These are phyloP conservation scores for Bocquillonia castaneifolia DNA, from an alignment of 441 rosid species.

Conservation along the genomic window DNA sequence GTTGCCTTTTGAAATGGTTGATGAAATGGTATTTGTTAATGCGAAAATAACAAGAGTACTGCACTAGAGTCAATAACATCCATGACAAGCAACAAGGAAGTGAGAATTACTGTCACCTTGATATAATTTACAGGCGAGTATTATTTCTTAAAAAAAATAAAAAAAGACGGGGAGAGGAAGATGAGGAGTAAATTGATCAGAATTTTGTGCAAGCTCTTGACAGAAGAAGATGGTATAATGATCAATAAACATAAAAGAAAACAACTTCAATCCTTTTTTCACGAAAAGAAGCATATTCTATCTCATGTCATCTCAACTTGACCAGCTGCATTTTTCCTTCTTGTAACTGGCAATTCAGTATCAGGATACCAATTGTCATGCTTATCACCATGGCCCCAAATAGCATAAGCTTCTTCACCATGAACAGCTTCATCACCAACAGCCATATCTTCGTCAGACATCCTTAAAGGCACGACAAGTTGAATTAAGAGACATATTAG, in stretches of 20 bases:
- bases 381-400: constrained; percentile 33
- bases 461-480: constrained; percentile 39
- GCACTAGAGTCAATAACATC: too few relatives aligned
- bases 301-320: constrained; percentile 17
- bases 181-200: too few relatives aligned
- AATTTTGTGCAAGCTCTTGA: too few relatives aligned
- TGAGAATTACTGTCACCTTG: too few relatives aligned
- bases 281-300: neutral
- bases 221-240: too few relatives aligned
- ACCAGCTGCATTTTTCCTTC: constrained; percentile 1
- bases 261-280: neutral
- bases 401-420: constrained; percentile 49
- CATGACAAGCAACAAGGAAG: too few relatives aligned
- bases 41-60: too few relatives aligned
- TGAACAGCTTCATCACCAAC: constrained; percentile 52
- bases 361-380: constrained; percentile 17
- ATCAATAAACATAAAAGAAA: neutral
- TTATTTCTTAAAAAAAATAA: too few relatives aligned
- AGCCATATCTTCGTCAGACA: constrained; percentile 55
- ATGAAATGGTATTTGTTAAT: too few relatives aligned
- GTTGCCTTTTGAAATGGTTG: too few relatives aligned
- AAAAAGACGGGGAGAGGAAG: too few relatives aligned
- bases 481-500: constrained; percentile 35
- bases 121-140: too few relatives aligned
- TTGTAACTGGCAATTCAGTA: constrained; percentile 21